Percentiles rank a stretch among this genome's conserved stretches.
Conservation (phyloP, 495 filamentous ascomycete genomes). For the Emericellopsis terricola region DNA sequence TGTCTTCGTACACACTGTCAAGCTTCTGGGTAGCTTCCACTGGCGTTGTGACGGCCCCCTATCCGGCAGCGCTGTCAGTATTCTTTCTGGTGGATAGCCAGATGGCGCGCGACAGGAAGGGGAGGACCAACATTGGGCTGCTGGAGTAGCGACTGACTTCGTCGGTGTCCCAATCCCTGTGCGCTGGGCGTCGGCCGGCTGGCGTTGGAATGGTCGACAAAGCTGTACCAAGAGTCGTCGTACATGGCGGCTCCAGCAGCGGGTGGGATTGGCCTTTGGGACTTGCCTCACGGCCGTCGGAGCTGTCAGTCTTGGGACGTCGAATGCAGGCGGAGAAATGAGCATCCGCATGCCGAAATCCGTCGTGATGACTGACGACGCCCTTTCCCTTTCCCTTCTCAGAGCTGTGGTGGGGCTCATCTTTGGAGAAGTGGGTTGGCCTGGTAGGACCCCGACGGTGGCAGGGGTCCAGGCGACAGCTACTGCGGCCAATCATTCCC, state of each 20-base stretch:
- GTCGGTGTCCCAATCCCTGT: constrained; percentile 29
- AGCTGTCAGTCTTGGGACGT: no score
- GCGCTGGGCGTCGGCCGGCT: constrained; percentile 7
- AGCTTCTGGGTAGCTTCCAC: constrained; percentile 19
- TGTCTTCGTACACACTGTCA: constrained; percentile 31
- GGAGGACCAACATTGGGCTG: constrained; percentile 43
- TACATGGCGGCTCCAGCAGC: constrained; percentile 30
- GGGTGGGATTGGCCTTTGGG: background rate
- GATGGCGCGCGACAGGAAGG: background rate
- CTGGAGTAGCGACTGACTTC: constrained; percentile 47
- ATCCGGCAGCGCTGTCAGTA: constrained; percentile 5
- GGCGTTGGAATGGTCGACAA: constrained; percentile 33
- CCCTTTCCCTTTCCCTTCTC: no score
- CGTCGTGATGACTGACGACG: no score
- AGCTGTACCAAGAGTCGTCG: constrained; percentile 58
- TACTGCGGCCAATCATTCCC: no score
- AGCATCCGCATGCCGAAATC: no score
- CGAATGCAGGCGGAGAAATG: no score
- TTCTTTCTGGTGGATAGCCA: background rate
- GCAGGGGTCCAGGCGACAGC: no score
- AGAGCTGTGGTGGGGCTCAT: no score
- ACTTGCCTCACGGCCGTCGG: background rate
- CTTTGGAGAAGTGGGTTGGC: no score
- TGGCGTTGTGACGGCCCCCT: constrained; percentile 8
- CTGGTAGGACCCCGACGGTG: no score